Evolutionary conservation across 805 yeast species (phyloP), one percentile per base, ranked within the genome.

Genomic region (Saccharomycopsis oosterbeekiorum): DNA sequence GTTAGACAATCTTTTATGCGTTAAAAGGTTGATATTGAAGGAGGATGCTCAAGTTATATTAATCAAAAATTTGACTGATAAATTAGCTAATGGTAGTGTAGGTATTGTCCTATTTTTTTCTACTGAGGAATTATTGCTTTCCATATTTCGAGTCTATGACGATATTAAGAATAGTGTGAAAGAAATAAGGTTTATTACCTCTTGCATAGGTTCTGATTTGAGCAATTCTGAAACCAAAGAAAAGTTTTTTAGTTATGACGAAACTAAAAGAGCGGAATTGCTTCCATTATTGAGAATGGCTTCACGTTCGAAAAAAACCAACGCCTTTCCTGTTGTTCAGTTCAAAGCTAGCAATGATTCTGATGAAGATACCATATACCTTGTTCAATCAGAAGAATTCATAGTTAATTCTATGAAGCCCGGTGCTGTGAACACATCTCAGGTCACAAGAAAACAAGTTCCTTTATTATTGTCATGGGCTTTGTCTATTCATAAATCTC

Each of bases 21-120:
- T 86, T 34, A 78, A 80, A 61, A 69, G 67, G 6, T 69, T 94
- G 15, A 78, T 75, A 1, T 74, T 94, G 65, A 93, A 92, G 70
- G 84, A 82, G 60, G 90, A 89, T 42, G 96, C 97, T 0, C 99
- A 94, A 72, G 97, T 94, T 1, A 92, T 94, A 97, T 84, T 89
- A 79, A 74, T 94, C 66, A 89, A 88, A 68, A 94, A 94, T 70
- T 78, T 81, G 36, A 92, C 89, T 65, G 86, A 83, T 10, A 74
- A 77, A 1, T 75, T 94, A 43, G 98, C 94, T 50, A 94, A 94
- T 73, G 99, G 99, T 2, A 83, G 97, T 0, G 76, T 93, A 43
- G 99, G 99, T 0, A 82, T 78, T 43, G 86, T 94, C 0, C 62
- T 77, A 24, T 71, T 73, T 39, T 78, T 78, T 62, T 65, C 73